phyloP scores from a whole-genome alignment of 2,329 filamentous ascomycete species.

The Ustulina deusta region DNA sequence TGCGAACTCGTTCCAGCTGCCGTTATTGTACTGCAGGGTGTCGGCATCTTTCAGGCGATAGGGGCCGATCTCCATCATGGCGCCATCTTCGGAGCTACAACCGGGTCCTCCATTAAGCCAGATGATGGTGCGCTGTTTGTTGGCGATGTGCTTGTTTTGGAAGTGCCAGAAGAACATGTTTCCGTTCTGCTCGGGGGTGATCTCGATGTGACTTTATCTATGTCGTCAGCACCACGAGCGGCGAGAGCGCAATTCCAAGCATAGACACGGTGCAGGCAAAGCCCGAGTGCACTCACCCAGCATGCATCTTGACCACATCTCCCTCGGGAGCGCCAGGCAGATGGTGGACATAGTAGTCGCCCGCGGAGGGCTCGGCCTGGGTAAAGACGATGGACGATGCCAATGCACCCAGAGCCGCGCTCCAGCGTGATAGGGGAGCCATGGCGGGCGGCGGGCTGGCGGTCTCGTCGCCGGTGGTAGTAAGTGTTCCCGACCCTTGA shows the following conservation, averaged over 20 bases:
- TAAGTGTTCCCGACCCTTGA: constrained; percentile 20
- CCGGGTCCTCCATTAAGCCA: constrained; percentile 98
- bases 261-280: neutral
- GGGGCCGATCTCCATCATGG: constrained; percentile 94
- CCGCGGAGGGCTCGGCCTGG: constrained; percentile 66
- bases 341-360: constrained; percentile 89
- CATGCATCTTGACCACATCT: constrained; percentile 94
- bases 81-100: constrained; percentile 97
- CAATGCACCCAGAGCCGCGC: constrained; percentile 55
- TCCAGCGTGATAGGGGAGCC: constrained; percentile 49
- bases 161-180: constrained; percentile 99
- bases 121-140: constrained; percentile 89
- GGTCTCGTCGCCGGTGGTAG: constrained; percentile 17
- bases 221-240: constrained; percentile 32
- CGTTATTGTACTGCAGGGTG: constrained; percentile 83
- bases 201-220: constrained; percentile 82
- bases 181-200: constrained; percentile 85
- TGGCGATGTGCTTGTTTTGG: constrained; percentile 93
- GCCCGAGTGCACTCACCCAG: constrained; percentile 76
- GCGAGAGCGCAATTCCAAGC: neutral
- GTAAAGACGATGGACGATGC: constrained; percentile 56
- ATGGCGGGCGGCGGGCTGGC: constrained; percentile 39
- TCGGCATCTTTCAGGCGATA: constrained; percentile 84
- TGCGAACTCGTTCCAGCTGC: constrained; percentile 98
- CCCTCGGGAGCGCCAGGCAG: constrained; percentile 86